Evolutionary conservation across 257 asterid species (phyloP).

Genomic region (Fraxinus cuspidata): DNA sequence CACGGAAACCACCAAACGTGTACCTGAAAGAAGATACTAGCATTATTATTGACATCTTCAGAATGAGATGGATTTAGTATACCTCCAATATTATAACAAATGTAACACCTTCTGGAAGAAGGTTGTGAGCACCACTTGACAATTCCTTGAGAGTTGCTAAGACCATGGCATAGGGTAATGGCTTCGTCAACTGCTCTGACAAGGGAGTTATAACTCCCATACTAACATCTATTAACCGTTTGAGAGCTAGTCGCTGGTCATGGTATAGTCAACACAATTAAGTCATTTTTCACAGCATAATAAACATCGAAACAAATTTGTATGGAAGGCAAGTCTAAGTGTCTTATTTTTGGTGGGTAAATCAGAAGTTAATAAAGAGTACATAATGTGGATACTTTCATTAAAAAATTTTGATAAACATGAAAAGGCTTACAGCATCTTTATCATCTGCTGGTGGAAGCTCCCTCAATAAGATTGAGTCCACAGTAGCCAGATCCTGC

Average conservation of each 20-base stretch:
- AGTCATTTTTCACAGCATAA: conserved; percentile 25
- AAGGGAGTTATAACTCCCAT: conserved; percentile 97
- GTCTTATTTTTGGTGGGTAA: neutral
- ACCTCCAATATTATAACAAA: conserved; percentile 16
- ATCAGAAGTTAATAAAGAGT: neutral
- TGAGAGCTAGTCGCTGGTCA: conserved; percentile 85
- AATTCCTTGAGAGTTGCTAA: conserved; percentile 78
- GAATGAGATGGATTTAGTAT: conserved; percentile 13
- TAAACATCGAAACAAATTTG: neutral
- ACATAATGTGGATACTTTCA: neutral
- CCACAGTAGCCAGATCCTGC: conserved; percentile 98
- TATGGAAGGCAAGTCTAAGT: neutral
- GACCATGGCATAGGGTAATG: conserved; percentile 78
- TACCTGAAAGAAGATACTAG: conserved; percentile 49
- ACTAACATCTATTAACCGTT: conserved; percentile 83
- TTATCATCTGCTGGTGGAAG: conserved; percentile 83
- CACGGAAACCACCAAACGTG: conserved; percentile 78
- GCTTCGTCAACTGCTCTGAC: conserved; percentile 91
- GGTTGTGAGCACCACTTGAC: conserved; percentile 81
- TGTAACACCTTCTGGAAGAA: conserved; percentile 77
- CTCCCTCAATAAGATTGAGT: conserved; percentile 87
- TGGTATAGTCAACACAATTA: conserved; percentile 24
- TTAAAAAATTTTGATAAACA: conserved; percentile 6
- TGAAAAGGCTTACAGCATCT: conserved; percentile 68
- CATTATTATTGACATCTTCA: conserved; percentile 8